A percentile compares a stretch with the other conserved stretches of the same genome.
Evolutionary conservation across 768 basidiomycete genomes (phyloP).

Genomic region (Mrakia gelida): DNA sequence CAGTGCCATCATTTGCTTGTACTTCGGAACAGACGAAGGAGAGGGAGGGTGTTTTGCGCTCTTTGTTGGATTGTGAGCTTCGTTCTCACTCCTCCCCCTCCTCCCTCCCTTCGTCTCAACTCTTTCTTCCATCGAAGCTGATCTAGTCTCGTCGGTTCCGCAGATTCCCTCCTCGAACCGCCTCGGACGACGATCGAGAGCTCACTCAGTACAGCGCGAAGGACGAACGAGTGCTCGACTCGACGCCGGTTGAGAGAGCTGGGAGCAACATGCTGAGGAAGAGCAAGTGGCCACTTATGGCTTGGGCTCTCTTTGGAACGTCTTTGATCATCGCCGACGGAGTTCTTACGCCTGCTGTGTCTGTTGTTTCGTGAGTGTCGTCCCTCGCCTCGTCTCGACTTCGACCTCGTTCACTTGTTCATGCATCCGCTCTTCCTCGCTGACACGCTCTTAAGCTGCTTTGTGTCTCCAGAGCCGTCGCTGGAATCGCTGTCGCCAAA

Average conservation of each 20-base stretch:
- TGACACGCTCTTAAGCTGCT: background rate
- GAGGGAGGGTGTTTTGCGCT: slow-evolving; percentile 68
- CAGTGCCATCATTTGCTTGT: slow-evolving; percentile 51
- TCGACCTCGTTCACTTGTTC: too few species aligned
- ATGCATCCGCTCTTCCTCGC: background rate
- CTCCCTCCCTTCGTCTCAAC: too few species aligned
- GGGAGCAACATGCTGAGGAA: background rate
- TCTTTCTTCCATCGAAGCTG: background rate
- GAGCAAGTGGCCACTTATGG: background rate
- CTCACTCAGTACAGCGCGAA: background rate
- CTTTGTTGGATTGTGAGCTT: slow-evolving; percentile 47
- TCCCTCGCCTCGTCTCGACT: too few species aligned
- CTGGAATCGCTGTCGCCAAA: slow-evolving; percentile 61
- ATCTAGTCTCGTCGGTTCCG: too few species aligned
- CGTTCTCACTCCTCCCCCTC: background rate
- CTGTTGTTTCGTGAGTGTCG: slow-evolving; percentile 52
- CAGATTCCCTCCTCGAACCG: background rate
- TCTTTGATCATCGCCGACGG: slow-evolving; percentile 66
- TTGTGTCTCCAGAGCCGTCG: slow-evolving; percentile 49
- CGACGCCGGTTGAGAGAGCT: background rate
- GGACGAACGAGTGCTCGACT: background rate
- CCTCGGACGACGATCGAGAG: background rate
- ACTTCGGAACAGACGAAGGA: slow-evolving; percentile 38
- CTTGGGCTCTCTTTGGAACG: slow-evolving; percentile 56
- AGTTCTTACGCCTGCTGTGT: slow-evolving; percentile 55